Conservation (phyloP, 208 protist species). For the Spongospora subterranea region DNA sequence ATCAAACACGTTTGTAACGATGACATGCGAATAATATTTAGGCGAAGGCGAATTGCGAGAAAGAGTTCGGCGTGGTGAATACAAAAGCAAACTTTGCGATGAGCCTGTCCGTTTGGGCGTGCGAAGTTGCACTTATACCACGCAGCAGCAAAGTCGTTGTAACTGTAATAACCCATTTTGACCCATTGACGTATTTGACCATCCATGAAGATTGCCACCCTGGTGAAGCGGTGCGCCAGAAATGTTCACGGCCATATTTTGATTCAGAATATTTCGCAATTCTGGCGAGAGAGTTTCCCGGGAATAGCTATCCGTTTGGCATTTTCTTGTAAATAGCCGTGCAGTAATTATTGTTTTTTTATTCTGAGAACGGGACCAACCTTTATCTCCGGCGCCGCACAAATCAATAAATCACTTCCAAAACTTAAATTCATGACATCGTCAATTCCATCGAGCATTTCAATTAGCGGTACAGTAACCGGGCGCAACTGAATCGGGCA, state of each 20-base stretch:
- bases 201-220: constrained; percentile 19
- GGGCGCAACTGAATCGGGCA: too few relatives aligned
- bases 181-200: not conserved
- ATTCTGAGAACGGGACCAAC: too few relatives aligned
- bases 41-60: constrained; percentile 33
- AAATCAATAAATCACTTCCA: too few relatives aligned
- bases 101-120: constrained; percentile 41
- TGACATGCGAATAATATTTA: not conserved
- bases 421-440: too few relatives aligned
- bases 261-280: constrained; percentile 45
- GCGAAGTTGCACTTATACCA: constrained; percentile 26
- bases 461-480: too few relatives aligned
- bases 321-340: constrained; percentile 40
- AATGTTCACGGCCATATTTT: constrained; percentile 22
- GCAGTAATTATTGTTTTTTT: too few relatives aligned
- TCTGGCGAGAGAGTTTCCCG: constrained; percentile 19
- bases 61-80: not conserved
- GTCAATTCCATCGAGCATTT: too few relatives aligned
- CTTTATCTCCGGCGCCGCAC: too few relatives aligned
- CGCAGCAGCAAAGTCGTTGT: constrained; percentile 52
- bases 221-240: constrained; percentile 1
- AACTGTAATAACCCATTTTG: not conserved
- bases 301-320: constrained; percentile 31
- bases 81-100: constrained; percentile 54
- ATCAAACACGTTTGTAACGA: not conserved